Percentiles rank a stretch among this genome's conserved stretches.
These are phyloP conservation scores for Pythium apleroticum DNA, from an alignment of 352 stramenopile genomes.

Conservation along the genomic window DNA sequence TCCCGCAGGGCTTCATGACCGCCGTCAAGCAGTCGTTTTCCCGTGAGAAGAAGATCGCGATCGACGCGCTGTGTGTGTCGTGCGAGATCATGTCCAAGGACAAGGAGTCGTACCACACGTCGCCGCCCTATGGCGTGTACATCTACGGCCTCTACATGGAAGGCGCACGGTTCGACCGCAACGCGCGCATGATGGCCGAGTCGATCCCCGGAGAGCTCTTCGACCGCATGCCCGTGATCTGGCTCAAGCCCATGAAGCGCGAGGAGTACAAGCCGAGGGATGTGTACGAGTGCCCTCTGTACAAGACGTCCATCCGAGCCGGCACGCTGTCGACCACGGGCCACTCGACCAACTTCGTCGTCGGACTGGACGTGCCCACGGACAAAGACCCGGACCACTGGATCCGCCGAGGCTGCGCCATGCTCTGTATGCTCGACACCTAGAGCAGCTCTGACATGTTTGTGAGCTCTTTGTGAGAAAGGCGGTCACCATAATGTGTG, in stretches of 20 bases:
- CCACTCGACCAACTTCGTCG: slow-evolving; percentile 94
- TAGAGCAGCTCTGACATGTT: slow-evolving; percentile 39
- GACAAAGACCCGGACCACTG: slow-evolving; percentile 87
- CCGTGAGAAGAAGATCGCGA: slow-evolving; percentile 88
- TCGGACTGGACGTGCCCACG: slow-evolving; percentile 83
- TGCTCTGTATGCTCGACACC: slow-evolving; percentile 95
- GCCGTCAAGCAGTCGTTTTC: slow-evolving; percentile 93
- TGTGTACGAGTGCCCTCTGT: slow-evolving; percentile 91
- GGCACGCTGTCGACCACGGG: slow-evolving; percentile 92
- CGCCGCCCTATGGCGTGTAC: slow-evolving; percentile 88
- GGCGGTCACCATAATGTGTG: no score
- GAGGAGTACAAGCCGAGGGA: slow-evolving; percentile 72
- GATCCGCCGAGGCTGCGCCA: slow-evolving; percentile 92
- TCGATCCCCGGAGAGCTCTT: slow-evolving; percentile 89
- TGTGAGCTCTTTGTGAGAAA: no score
- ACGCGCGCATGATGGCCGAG: slow-evolving; percentile 78
- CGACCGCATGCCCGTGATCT: slow-evolving; percentile 91
- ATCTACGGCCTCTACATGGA: slow-evolving; percentile 96
- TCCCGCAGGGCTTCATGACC: slow-evolving; percentile 91
- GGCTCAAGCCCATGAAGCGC: slow-evolving; percentile 82
- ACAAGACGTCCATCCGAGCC: slow-evolving; percentile 91
- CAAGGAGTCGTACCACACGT: slow-evolving; percentile 59
- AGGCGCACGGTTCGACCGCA: slow-evolving; percentile 88
- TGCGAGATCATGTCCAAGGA: slow-evolving; percentile 80
- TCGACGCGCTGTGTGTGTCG: slow-evolving; percentile 89